Percentiles rank a stretch among this genome's conserved stretches.
These are phyloP conservation scores for Tricholoma terreum DNA, from an alignment of 768 basidiomycete genomes.

Conservation along the genomic window DNA sequence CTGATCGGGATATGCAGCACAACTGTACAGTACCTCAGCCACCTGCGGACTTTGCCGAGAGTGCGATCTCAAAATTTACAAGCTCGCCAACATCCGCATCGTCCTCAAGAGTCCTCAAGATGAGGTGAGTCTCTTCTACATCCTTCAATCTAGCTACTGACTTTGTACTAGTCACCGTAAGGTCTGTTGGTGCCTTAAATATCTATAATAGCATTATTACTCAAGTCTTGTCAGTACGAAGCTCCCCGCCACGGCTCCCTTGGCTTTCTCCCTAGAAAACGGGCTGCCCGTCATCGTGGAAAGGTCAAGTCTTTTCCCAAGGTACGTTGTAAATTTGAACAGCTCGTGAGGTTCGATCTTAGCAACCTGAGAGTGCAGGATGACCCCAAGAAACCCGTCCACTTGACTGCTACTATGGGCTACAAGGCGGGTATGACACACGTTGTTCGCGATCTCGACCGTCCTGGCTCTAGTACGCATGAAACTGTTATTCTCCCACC, in stretches of 20 bases:
- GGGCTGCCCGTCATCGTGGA: conserved; percentile 95
- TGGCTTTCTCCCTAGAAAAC: conserved; percentile 95
- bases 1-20: conserved; percentile 5
- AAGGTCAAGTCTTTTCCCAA: conserved; percentile 99
- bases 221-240: conserved; percentile 70
- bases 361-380: conserved; percentile 54
- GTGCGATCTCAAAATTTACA: conserved; percentile 23
- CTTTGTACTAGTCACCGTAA: conserved; percentile 72
- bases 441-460: conserved; percentile 97
- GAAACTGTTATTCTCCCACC: not conserved
- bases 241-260: conserved; percentile 97
- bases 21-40: conserved; percentile 43
- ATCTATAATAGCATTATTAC: conserved; percentile 2
- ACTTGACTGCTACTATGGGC: conserved; percentile 96
- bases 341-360: not conserved
- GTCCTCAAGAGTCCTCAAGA: conserved; percentile 50
- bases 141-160: conserved; percentile 11
- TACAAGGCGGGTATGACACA: conserved; percentile 99
- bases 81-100: conserved; percentile 31
- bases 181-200: conserved; percentile 40
- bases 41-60: conserved; percentile 33
- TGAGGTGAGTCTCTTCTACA: conserved; percentile 49
- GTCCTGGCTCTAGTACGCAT: conserved; percentile 94
- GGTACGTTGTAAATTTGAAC: conserved; percentile 43
- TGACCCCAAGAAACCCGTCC: conserved; percentile 98